Evolutionary conservation across 345 rosid genomes (phyloP), one percentile per base, ranked within the genome.

Genomic region (Euphorbia pulcherrima): DNA sequence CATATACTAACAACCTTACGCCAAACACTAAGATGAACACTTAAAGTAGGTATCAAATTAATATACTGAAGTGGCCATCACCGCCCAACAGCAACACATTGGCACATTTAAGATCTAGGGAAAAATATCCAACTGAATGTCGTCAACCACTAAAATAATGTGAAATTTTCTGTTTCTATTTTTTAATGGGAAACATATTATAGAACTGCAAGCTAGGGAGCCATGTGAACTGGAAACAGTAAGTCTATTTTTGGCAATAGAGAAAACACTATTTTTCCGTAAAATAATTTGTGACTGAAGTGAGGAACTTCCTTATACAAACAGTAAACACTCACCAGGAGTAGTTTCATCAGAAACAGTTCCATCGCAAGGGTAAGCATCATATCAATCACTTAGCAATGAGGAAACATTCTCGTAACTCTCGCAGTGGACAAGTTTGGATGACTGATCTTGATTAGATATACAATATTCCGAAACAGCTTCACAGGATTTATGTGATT

Each of bases 281-380:
- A n/a, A n/a, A n/a, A n/a, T n/a, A n/a, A n/a, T n/a, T n/a, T n/a
- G 46, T 54, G 4, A 67, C 3, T 35, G 52, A 40, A 58, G 52
- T 28, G 14, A 62, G 14, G 11, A 62, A 16, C 52, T 5, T 21
- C 23, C 30, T 3, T n/a, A 14, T 33, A 33, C 37, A 33, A 7
- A 26, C 37, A n/a, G 35, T 56, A 56, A 46, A 53, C n/a, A 54
- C 70, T 77, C 56, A 83, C 86, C 84, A 63, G 71, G 30, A 73
- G n/a, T 14, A 21, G 41, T 46, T 35, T 72, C 81, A 66, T 62
- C 67, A 39, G 41, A 56, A 65, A 33, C 52, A 69, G 16, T 51
- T 47, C 64, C 62, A 26, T 62, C 5, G 37, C 18, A 41, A 53
- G n/a, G 64, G 23, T 28, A 29, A 77, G 70, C 73, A 62, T 75